phyloP scores from a whole-genome alignment of 768 basidiomycete genomes.

The Suillus americanus region DNA sequence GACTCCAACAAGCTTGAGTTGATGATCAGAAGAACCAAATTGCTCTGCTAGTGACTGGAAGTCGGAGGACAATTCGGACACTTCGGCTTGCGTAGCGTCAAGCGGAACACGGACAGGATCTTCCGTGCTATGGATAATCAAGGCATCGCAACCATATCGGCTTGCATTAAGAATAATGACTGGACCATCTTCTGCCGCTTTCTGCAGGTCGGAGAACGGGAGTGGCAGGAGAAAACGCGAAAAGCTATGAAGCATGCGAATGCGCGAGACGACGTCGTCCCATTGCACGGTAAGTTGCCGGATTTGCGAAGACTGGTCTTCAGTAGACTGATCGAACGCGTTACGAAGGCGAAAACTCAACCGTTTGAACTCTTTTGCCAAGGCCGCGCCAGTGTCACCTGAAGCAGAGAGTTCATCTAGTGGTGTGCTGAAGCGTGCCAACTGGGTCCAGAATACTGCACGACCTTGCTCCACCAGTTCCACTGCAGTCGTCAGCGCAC shows the following conservation, averaged over 20 bases:
- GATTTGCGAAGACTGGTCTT: conserved; percentile 15
- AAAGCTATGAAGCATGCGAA: conserved; percentile 19
- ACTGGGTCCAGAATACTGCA: conserved; percentile 28
- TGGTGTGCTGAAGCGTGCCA: conserved; percentile 22
- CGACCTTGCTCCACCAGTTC: conserved; percentile 37
- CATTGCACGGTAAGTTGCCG: conserved; percentile 16
- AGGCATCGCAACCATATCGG: conserved; percentile 5
- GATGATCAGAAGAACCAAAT: neutral
- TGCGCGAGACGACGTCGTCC: conserved; percentile 18
- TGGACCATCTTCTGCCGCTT: conserved; percentile 4
- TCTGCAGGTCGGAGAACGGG: conserved; percentile 8
- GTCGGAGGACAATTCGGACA: neutral
- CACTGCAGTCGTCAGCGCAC: conserved; percentile 22
- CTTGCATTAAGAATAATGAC: conserved; percentile 5
- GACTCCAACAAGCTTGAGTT: neutral
- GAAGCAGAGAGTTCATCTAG: conserved; percentile 12
- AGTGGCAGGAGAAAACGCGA: conserved; percentile 11
- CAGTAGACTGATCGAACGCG: neutral
- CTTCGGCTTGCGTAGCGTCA: neutral
- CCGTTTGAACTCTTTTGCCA: conserved; percentile 25
- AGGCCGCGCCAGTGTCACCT: conserved; percentile 7
- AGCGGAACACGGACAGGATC: neutral
- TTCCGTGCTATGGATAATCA: conserved; percentile 1
- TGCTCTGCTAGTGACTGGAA: neutral
- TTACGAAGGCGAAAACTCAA: neutral